These are phyloP conservation scores for Omphalotus guepiniiformis DNA, from an alignment of 768 basidiomycete species.

Conservation along the genomic window DNA sequence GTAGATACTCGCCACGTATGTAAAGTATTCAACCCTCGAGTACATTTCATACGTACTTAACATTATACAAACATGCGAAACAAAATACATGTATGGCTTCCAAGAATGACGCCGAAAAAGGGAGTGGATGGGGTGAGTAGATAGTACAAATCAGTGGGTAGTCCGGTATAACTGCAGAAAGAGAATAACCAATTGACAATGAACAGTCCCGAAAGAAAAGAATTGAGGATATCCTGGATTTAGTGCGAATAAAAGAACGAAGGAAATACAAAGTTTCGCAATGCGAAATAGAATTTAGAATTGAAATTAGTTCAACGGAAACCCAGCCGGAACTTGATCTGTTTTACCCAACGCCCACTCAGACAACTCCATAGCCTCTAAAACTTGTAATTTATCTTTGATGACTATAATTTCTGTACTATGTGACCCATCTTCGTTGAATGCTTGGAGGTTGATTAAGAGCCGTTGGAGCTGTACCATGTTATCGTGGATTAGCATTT, in stretches of 20 bases:
- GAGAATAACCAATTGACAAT: too few relatives aligned
- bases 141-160: too few relatives aligned
- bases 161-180: too few relatives aligned
- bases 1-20: too few relatives aligned
- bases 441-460: constrained; percentile 2
- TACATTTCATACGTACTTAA: too few relatives aligned
- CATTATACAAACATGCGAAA: too few relatives aligned
- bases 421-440: not conserved
- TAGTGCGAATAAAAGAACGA: not conserved
- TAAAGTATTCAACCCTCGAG: too few relatives aligned
- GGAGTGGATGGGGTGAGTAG: too few relatives aligned
- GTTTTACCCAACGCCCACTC: constrained; percentile 6
- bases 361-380: constrained; percentile 3
- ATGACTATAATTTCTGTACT: not conserved
- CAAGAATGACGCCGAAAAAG: too few relatives aligned
- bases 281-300: not conserved
- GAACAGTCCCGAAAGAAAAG: too few relatives aligned
- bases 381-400: not conserved
- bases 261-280: not conserved
- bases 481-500: constrained; percentile 4
- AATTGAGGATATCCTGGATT: not conserved
- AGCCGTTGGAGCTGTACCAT: constrained; percentile 3
- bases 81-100: too few relatives aligned
- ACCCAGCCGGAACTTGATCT: not conserved
- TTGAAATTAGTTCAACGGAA: not conserved